Percentiles rank a stretch among this genome's conserved stretches.
Conservation (phyloP, 257 asterid genomes). For the Nicotiana otophora region DNA sequence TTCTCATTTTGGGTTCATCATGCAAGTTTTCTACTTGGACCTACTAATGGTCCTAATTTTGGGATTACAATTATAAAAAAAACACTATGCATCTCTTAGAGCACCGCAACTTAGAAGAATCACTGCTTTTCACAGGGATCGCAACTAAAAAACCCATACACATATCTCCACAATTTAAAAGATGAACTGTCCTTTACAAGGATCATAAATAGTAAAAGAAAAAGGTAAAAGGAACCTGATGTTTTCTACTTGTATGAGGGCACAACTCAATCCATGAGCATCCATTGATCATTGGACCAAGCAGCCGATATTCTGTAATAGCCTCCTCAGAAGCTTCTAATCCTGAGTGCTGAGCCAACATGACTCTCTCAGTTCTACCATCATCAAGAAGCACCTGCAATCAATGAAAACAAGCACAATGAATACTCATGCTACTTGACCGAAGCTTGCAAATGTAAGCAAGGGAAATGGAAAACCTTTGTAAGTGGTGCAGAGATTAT, state of each 20-base stretch:
- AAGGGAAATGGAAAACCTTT: slow-evolving; percentile 41
- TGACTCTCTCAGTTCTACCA: slow-evolving; percentile 78
- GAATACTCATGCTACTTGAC: background rate
- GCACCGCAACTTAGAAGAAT: background rate
- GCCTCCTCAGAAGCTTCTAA: slow-evolving; percentile 89
- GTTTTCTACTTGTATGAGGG: slow-evolving; percentile 78
- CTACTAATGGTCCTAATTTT: background rate
- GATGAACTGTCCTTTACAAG: background rate
- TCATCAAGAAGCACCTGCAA: slow-evolving; percentile 75
- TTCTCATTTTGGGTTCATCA: background rate
- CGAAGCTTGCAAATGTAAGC: background rate
- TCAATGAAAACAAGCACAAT: slow-evolving; percentile 2
- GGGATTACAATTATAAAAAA: background rate
- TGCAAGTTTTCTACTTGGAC: background rate
- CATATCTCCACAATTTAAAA: background rate
- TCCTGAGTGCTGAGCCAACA: slow-evolving; percentile 65
- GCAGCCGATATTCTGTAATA: slow-evolving; percentile 72
- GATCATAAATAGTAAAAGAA: background rate
- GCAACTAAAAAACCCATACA: background rate
- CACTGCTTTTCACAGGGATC: background rate
- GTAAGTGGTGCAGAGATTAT: slow-evolving; percentile 64
- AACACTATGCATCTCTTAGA: background rate
- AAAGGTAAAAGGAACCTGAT: slow-evolving; percentile 51
- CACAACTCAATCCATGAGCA: slow-evolving; percentile 91
- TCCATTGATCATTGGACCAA: slow-evolving; percentile 90